Evolutionary conservation across 192 early-diverging fungal genomes (phyloP), one percentile per base, ranked within the genome.

Genomic region (Coemansia sp.): DNA sequence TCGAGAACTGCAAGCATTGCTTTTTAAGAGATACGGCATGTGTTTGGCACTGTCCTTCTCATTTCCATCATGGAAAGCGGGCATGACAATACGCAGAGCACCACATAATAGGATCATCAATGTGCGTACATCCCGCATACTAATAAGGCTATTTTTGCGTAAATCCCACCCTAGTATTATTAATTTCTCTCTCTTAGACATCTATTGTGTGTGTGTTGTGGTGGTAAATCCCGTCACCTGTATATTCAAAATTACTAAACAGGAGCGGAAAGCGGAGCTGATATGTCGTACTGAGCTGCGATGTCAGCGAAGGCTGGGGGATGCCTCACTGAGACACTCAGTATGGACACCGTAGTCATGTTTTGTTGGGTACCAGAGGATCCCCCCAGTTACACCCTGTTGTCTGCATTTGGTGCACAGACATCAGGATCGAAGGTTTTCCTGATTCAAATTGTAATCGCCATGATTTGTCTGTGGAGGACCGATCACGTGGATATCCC

Each of bases 41-140:
- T 51, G 49, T 51, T 51, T 51, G 49, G 29, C 57, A 60, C 57
- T 34, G 33, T 18, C 31, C 33, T 8, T 16, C 31, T n/a, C 31
- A 12, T 36, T 31, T 34, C 29, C 16, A 18, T 10, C 33, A 60
- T 36, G 16, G 57, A 31, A 60, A 36, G 33, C 15, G 29, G n/a
- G 16, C 31, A 18, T 33, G 31, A 60, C 31, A 60, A 60, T 60
- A 60, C 29, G 10, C 31, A 8, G 57, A 60, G 27, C 29, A 57
- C 54, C 54, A 57, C 54, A 57, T 57, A 31, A 57, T 57, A 31
- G 57, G 57, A 60, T 60, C 57, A 60, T 60, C 57, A 36, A 16
- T 6, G 31, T 60, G 31, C 57, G 31, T 18, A 60, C 31, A 34
- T 33, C 57, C 57, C 57, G 57, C 57, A 60, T 16, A 57, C 57